A percentile compares a stretch with the other conserved stretches of the same genome.
Evolutionary conservation across 179 eudicot genomes (phyloP).

Genomic region (Pouteria campechiana): DNA sequence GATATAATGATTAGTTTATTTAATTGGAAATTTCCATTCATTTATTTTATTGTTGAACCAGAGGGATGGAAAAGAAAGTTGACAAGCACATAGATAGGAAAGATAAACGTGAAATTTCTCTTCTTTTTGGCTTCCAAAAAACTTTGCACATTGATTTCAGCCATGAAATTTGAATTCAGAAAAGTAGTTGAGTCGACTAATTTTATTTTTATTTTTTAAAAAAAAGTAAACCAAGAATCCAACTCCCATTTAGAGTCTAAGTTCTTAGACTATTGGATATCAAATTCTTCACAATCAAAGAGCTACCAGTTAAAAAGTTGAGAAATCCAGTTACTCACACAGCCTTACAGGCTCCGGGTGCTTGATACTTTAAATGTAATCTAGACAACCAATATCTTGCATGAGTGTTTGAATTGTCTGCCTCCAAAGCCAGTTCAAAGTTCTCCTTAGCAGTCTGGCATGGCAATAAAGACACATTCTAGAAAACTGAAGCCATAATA

Average conservation of each 20-base stretch:
- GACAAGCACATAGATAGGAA: no score
- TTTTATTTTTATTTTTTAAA: no score
- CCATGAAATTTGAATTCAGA: no score
- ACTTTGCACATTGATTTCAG: no score
- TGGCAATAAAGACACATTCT: neutral
- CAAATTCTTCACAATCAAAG: no score
- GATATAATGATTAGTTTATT: no score
- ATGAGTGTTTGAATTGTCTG: conserved; percentile 64
- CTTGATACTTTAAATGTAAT: conserved; percentile 75
- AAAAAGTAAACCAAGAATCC: conserved; percentile 1
- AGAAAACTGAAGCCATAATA: neutral
- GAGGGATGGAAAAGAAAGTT: no score
- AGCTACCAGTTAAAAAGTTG: no score
- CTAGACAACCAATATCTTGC: conserved; percentile 72
- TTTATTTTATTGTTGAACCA: no score
- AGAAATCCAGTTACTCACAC: conserved; percentile 31
- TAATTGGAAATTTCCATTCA: no score
- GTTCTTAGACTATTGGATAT: neutral
- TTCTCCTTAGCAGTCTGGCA: conserved; percentile 82
- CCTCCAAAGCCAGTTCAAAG: conserved; percentile 88
- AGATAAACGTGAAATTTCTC: no score
- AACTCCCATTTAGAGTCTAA: neutral
- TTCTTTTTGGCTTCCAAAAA: no score
- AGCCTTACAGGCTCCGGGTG: conserved; percentile 77
- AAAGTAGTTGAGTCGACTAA: neutral